Percentiles rank a stretch among this genome's conserved stretches.
These are phyloP conservation scores for Diaporthe ampelina DNA, from an alignment of 2,329 filamentous ascomycete species.

Conservation along the genomic window DNA sequence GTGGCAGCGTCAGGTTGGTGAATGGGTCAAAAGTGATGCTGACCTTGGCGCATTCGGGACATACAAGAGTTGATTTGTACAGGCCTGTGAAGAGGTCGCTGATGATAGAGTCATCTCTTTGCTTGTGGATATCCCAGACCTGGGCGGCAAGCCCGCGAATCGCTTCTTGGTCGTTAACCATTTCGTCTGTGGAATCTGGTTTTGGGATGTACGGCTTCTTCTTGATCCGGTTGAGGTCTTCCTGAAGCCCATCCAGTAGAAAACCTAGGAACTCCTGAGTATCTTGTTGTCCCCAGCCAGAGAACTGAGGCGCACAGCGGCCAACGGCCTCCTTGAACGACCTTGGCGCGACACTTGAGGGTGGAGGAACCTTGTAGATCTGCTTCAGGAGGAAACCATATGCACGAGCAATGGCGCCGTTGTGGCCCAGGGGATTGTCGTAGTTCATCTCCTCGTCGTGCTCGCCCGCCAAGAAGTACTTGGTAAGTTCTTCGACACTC, in stretches of 20 bases:
- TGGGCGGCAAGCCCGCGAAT: slow-evolving; percentile 88
- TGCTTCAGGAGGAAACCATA: slow-evolving; percentile 83
- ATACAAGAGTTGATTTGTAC: slow-evolving; percentile 98
- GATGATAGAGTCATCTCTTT: slow-evolving; percentile 93
- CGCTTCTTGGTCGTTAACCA: slow-evolving; percentile 84
- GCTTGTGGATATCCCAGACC: slow-evolving; percentile 92
- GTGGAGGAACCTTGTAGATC: slow-evolving; percentile 79
- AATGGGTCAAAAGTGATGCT: slow-evolving; percentile 99
- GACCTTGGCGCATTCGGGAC: slow-evolving; percentile 91
- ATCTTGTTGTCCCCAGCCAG: slow-evolving; percentile 95
- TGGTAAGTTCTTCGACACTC: slow-evolving; percentile 91
- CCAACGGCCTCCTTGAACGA: slow-evolving; percentile 89
- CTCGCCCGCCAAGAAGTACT: slow-evolving; percentile 85
- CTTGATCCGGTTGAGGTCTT: slow-evolving; percentile 92
- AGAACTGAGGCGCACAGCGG: slow-evolving; percentile 85
- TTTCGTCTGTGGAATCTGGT: slow-evolving; percentile 96
- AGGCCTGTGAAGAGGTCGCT: slow-evolving; percentile 97
- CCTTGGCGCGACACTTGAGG: slow-evolving; percentile 80
- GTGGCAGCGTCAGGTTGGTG: slow-evolving; percentile 90
- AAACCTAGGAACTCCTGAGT: slow-evolving; percentile 98
- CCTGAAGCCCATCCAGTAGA: slow-evolving; percentile 92
- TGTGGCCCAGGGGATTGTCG: slow-evolving; percentile 86
- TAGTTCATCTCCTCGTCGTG: slow-evolving; percentile 87
- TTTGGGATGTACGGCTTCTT: slow-evolving; percentile 99
- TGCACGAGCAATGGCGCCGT: slow-evolving; percentile 86